A percentile compares a stretch with the other conserved stretches of the same genome.
These are phyloP conservation scores for Salix viminalis DNA, from an alignment of 345 rosid species.

Conservation along the genomic window DNA sequence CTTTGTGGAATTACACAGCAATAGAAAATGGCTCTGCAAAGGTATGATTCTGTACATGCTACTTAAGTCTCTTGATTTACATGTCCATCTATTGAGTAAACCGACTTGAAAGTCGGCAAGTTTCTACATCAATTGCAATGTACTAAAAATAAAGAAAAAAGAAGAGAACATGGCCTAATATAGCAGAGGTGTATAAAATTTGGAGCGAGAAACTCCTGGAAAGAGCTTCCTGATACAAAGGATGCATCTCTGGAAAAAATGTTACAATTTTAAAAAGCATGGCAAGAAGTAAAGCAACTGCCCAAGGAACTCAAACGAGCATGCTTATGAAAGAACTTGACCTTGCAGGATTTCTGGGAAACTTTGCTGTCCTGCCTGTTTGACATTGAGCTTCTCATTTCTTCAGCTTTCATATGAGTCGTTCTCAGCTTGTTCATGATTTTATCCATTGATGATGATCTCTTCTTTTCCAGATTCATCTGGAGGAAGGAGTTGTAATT, in stretches of 20 bases:
- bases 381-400: conserved; percentile 66
- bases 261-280: conserved; percentile 17
- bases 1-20: no score
- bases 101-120: neutral
- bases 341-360: conserved; percentile 34
- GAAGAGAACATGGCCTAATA: neutral
- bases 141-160: no score
- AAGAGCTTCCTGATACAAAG: neutral
- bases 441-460: conserved; percentile 75
- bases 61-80: neutral
- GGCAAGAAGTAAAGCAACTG: conserved; percentile 49
- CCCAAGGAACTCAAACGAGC: conserved; percentile 31
- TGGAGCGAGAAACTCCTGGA: neutral
- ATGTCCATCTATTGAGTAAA: neutral
- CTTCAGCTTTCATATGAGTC: conserved; percentile 62
- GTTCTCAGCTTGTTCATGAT: conserved; percentile 63
- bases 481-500: conserved; percentile 15
- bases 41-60: no score
- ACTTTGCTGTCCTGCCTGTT: conserved; percentile 25
- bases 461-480: conserved; percentile 91
- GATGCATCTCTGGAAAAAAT: neutral
- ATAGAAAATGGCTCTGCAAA: no score
- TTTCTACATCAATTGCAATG: neutral
- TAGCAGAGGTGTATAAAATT: neutral
- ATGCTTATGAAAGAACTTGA: conserved; percentile 34